These are phyloP conservation scores for Aspergillus neoniger DNA, from an alignment of 2,329 filamentous ascomycete species.

Conservation along the genomic window DNA sequence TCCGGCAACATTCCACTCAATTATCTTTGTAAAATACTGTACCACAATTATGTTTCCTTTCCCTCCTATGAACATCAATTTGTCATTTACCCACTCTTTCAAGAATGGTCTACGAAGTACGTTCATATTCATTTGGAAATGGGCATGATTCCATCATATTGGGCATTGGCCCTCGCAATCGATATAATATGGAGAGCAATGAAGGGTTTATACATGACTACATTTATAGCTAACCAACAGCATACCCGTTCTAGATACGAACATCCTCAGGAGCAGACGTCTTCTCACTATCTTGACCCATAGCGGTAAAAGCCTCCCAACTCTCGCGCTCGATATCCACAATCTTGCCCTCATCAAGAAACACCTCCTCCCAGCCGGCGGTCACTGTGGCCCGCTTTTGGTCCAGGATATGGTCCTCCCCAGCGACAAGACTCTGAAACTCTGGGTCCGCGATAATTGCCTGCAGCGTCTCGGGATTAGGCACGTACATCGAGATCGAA, in stretches of 20 bases:
- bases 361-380: background rate
- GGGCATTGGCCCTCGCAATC: too few species aligned
- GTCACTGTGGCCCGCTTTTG: background rate
- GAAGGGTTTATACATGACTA: too few species aligned
- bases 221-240: background rate
- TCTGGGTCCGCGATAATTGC: background rate
- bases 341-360: background rate
- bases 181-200: too few species aligned
- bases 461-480: background rate
- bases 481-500: background rate
- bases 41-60: too few species aligned
- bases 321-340: background rate
- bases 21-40: too few species aligned
- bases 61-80: too few species aligned
- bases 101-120: too few species aligned
- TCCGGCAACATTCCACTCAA: too few species aligned
- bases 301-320: background rate
- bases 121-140: too few species aligned
- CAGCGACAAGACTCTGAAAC: background rate
- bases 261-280: background rate
- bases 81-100: too few species aligned
- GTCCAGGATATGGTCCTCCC: background rate
- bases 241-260: background rate
- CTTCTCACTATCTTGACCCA: background rate
- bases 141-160: too few species aligned